Base-by-base conservation (phyloP, 768 basidiomycete species). In the Rubroboletus pulcherrimus region DNA sequence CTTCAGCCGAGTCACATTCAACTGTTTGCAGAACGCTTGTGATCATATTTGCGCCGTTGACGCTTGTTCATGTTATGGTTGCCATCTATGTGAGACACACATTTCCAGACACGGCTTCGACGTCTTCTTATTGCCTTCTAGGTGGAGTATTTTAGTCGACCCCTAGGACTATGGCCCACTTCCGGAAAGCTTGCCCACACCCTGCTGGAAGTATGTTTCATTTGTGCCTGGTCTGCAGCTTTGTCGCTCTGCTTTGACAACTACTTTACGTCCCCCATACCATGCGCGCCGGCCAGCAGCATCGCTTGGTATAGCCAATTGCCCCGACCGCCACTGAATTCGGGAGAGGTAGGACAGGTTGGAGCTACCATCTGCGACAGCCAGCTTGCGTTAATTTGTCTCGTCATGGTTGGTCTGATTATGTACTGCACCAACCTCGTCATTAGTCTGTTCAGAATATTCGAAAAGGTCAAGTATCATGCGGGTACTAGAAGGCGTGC, bases 71-170 rank as follows among this genome's bases (percentile, higher is more conserved):
- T 76, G 91, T 95, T 62, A 85, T 94, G 78, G 73, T 80, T 48
- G 88, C 91, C 42, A 84, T 94, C 62, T 94, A 95, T 72, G 90
- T 93, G 69, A 58, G 89, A 29, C 73, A 9, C 35, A 39, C 34
- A 52, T 35, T 30, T 43, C 58, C 31, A 48, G 12, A 49, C 29
- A 35, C 54, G 9, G 59, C 34, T 53, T 62, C n/a, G 7, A 39
- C 31, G 5, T 31, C 46, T 54, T 50, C 64, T 70, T 31, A 61
- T 52, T 51, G 38, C 49, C 19, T 53, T 53, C 26, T 65, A 94
- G 92, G 78, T 93, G 54, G 93, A 96, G 73, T 97, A 97, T 73
- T 94, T 94, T 65, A 89, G 93, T 39, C 84, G 88, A 35, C 93
- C 94, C 7, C 75, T 96, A 24, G 94, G 93, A n/a, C 76, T 96